These are phyloP conservation scores for Epichloe aotearoae DNA, from an alignment of 2,329 filamentous ascomycete species.

Conservation along the genomic window DNA sequence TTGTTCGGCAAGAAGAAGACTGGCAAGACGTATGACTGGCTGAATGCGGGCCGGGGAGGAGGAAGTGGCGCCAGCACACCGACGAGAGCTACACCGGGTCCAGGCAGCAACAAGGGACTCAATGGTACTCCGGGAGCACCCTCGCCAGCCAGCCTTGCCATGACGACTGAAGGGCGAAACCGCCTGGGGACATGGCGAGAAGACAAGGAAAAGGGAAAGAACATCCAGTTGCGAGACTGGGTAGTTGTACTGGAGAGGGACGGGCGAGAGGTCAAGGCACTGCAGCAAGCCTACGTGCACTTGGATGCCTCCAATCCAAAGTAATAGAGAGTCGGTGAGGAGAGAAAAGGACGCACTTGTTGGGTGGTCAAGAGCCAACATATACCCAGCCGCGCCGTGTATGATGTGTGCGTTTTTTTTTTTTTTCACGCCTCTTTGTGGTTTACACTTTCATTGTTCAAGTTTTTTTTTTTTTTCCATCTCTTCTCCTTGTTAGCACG, in stretches of 20 bases:
- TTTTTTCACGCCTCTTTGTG: neutral
- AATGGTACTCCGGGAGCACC: conserved; percentile 20
- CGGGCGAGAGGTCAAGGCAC: conserved; percentile 49
- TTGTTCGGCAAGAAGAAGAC: conserved; percentile 46
- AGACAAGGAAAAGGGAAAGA: conserved; percentile 59
- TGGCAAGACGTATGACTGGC: conserved; percentile 62
- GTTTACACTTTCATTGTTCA: neutral
- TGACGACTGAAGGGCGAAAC: conserved; percentile 46
- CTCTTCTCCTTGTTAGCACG: conserved; percentile 1
- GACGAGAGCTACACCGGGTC: conserved; percentile 21
- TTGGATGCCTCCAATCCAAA: conserved; percentile 36
- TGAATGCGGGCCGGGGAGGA: conserved; percentile 40
- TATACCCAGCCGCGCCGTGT: conserved; percentile 5
- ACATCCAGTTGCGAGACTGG: conserved; percentile 77
- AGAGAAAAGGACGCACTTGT: neutral
- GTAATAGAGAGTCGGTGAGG: conserved; percentile 12
- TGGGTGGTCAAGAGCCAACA: conserved; percentile 5
- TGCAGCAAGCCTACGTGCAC: conserved; percentile 44
- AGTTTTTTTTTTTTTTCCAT: neutral
- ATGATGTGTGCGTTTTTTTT: neutral
- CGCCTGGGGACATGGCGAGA: conserved; percentile 67
- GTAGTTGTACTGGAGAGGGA: conserved; percentile 68
- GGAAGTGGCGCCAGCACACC: conserved; percentile 43
- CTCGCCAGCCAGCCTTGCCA: conserved; percentile 20
- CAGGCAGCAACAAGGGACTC: conserved; percentile 18